Evolutionary conservation across 345 rosid genomes (phyloP).

Genomic region (Eucalyptus sp.): DNA sequence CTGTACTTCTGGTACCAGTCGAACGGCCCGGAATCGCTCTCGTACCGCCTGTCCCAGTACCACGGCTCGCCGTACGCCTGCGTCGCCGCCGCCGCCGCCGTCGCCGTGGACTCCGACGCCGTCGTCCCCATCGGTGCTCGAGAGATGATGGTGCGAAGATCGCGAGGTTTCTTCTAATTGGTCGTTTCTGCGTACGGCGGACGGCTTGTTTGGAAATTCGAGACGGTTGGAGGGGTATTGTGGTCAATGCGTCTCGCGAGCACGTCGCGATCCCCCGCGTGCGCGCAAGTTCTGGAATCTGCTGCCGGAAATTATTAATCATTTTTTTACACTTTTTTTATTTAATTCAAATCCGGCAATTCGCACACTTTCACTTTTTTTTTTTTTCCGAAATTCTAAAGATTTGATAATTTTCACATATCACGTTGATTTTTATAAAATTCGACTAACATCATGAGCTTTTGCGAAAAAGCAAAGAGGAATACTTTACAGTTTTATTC

Average conservation of each 20-base stretch:
- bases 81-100: slow-evolving; percentile 5
- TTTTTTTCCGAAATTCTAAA: neutral
- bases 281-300: neutral
- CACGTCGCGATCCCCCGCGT: neutral
- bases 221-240: neutral
- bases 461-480: neutral
- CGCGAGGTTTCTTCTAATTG: neutral
- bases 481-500: neutral
- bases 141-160: neutral
- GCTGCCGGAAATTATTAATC: neutral
- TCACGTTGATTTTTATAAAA: neutral
- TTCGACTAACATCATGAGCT: neutral
- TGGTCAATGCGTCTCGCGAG: neutral
- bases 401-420: neutral
- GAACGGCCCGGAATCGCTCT: slow-evolving; percentile 59
- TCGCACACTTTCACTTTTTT: neutral
- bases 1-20: slow-evolving; percentile 94
- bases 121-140: neutral
- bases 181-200: neutral
- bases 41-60: slow-evolving; percentile 88
- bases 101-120: slow-evolving; percentile 2
- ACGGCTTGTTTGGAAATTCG: neutral
- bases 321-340: neutral
- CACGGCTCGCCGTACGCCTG: slow-evolving; percentile 80
- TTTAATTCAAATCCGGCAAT: neutral